Conservation (phyloP, 805 yeast species). For the Starmerella floris region DNA sequence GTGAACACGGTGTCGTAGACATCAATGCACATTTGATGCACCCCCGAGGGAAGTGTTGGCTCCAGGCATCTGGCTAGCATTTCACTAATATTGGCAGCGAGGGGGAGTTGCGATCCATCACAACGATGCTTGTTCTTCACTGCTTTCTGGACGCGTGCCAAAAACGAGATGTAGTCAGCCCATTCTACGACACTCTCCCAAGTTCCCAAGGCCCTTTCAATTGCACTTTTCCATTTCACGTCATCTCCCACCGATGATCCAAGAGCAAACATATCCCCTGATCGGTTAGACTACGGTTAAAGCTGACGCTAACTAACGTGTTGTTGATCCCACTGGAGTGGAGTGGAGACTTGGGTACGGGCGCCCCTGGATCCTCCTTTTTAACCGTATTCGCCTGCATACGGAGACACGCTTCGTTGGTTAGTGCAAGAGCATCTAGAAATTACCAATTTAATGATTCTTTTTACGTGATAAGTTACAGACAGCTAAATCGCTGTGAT, state of each 20-base stretch:
- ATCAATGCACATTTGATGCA: constrained; percentile 75
- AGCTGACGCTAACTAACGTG: no score
- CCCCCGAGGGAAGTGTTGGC: constrained; percentile 83
- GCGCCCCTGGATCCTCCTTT: no score
- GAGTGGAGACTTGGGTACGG: no score
- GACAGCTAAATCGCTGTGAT: no score
- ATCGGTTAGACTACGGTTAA: no score
- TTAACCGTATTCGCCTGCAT: no score
- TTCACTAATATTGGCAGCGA: constrained; percentile 49
- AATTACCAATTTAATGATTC: no score
- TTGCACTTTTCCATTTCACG: constrained; percentile 29
- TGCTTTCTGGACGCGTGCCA: constrained; percentile 66
- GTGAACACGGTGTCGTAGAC: constrained; percentile 61
- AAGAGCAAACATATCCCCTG: constrained; percentile 14
- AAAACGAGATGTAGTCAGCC: constrained; percentile 93
- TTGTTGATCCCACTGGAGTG: no score
- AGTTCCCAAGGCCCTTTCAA: constrained; percentile 57
- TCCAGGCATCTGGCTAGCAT: constrained; percentile 68
- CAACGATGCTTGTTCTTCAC: constrained; percentile 31
- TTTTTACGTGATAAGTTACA: no score
- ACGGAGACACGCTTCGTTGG: no score
- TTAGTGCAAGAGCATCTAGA: no score
- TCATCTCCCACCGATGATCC: constrained; percentile 18
- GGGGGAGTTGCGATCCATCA: constrained; percentile 40
- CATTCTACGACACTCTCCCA: constrained; percentile 85